Conservation (phyloP, 257 asterid genomes). For the Primulina eburnea region DNA sequence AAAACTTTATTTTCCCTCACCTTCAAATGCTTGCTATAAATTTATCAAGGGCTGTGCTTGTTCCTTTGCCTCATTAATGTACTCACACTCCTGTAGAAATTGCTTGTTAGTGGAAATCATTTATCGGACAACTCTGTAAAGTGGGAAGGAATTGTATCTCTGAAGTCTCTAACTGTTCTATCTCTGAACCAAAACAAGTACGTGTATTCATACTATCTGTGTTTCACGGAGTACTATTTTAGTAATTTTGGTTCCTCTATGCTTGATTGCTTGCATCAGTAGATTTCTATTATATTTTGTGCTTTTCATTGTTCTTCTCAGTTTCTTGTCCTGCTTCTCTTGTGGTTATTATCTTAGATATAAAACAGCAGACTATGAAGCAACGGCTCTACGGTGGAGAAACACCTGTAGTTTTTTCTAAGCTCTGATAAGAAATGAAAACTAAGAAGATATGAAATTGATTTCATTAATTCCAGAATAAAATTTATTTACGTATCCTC, state of each 20-base stretch:
- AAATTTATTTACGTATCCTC: not conserved
- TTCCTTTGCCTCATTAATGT: constrained; percentile 25
- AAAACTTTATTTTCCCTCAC: constrained; percentile 19
- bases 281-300: not conserved
- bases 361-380: not conserved
- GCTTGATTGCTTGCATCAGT: not conserved
- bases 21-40: constrained; percentile 9
- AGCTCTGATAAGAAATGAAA: not conserved
- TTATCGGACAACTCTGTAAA: constrained; percentile 48
- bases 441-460: not conserved
- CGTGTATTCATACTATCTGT: constrained; percentile 23
- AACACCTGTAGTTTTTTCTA: constrained; percentile 1
- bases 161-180: constrained; percentile 59
- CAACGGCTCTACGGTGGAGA: not conserved
- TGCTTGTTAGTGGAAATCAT: constrained; percentile 58
- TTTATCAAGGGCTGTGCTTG: constrained; percentile 12
- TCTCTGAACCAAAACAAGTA: constrained; percentile 68
- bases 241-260: constrained; percentile 4
- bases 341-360: not conserved
- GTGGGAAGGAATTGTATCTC: constrained; percentile 73
- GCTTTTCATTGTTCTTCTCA: not conserved
- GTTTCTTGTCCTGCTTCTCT: not conserved
- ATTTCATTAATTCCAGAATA: not conserved
- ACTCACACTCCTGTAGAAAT: constrained; percentile 45
- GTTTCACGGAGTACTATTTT: constrained; percentile 4